A percentile compares a stretch with the other conserved stretches of the same genome.
Conservation (phyloP, 129 eudicot genomes). For the Kitagawia praeruptora region DNA sequence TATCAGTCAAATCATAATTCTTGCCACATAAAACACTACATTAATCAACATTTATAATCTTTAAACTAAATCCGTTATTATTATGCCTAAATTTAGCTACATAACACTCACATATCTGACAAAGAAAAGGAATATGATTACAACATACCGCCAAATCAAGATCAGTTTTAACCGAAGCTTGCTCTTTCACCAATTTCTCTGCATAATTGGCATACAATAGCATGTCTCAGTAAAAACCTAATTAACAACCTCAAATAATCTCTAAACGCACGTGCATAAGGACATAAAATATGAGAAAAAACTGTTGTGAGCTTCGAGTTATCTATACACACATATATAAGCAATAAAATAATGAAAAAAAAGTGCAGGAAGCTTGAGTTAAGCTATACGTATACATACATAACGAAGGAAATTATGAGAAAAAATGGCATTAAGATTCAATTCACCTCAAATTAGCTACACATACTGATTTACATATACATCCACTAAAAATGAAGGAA, state of each 20-base stretch:
- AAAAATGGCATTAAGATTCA: neutral
- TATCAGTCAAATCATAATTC: too few relatives aligned
- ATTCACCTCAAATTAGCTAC: neutral
- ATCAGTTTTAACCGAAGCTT: too few relatives aligned
- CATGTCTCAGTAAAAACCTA: too few relatives aligned
- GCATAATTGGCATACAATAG: too few relatives aligned
- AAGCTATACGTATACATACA: neutral
- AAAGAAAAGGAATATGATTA: too few relatives aligned
- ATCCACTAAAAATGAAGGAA: neutral
- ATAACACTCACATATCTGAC: too few relatives aligned
- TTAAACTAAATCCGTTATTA: too few relatives aligned
- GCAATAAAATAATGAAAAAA: neutral
- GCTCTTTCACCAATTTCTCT: too few relatives aligned
- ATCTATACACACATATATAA: conserved; percentile 26
- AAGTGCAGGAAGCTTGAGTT: neutral
- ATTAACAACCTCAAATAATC: neutral
- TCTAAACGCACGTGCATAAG: neutral
- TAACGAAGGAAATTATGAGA: neutral
- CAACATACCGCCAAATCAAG: too few relatives aligned
- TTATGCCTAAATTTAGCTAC: too few relatives aligned
- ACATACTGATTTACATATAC: neutral
- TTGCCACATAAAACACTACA: too few relatives aligned
- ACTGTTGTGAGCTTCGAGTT: conserved; percentile 80
- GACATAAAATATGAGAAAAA: neutral
- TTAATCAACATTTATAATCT: too few relatives aligned